Evolutionary conservation across 768 basidiomycete species (phyloP).

Genomic region (Kwoniella newhampshirensis): DNA sequence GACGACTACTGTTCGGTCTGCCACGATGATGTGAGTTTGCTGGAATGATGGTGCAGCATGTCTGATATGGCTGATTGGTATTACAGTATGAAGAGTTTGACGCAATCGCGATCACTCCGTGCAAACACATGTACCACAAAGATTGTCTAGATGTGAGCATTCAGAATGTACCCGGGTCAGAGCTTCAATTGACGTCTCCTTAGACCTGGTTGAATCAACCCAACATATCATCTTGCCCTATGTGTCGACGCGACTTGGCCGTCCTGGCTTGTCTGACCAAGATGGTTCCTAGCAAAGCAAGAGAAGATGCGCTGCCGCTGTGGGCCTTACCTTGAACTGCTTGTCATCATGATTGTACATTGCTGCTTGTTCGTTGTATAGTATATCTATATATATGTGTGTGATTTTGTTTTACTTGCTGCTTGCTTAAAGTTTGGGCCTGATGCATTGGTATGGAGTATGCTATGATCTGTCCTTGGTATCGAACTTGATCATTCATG

Average conservation of each 20-base stretch:
- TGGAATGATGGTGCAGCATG: neutral
- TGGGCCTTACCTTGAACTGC: slow-evolving; percentile 13
- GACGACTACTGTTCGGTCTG: slow-evolving; percentile 43
- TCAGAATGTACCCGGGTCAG: neutral
- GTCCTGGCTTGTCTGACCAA: slow-evolving; percentile 28
- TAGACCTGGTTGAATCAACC: slow-evolving; percentile 43
- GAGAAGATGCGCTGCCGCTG: slow-evolving; percentile 31
- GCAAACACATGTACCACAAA: slow-evolving; percentile 47
- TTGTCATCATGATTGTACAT: no score
- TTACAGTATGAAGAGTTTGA: slow-evolving; percentile 33
- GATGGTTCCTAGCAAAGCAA: slow-evolving; percentile 19
- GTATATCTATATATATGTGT: no score
- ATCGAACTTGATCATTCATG: no score
- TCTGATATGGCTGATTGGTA: neutral
- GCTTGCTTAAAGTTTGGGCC: no score
- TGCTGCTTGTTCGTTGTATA: no score
- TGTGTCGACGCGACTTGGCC: slow-evolving; percentile 45
- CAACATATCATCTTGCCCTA: slow-evolving; percentile 40
- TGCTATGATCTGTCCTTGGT: no score
- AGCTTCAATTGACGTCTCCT: neutral
- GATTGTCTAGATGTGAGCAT: slow-evolving; percentile 41
- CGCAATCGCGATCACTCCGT: slow-evolving; percentile 36
- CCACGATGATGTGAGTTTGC: slow-evolving; percentile 45
- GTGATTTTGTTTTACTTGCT: no score
- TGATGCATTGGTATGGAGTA: no score